These are phyloP conservation scores for Plasmodium relictum DNA, from an alignment of 169 alveolate species.

Conservation along the genomic window DNA sequence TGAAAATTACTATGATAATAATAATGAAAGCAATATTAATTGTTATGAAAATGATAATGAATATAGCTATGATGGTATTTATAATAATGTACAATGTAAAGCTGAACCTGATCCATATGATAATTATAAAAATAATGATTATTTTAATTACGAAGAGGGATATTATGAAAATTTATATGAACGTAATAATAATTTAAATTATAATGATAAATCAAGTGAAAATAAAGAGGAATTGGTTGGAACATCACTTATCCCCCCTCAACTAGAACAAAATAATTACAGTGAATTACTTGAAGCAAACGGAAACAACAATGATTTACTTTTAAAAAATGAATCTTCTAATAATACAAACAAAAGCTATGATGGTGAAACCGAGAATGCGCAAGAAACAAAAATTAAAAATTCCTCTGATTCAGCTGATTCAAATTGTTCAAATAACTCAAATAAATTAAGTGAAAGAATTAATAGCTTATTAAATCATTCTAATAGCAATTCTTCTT, in stretches of 20 bases:
- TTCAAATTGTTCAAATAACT: constrained; percentile 28
- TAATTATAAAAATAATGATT: not conserved
- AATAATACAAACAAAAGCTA: not conserved
- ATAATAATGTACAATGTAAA: not conserved
- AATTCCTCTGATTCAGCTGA: not conserved
- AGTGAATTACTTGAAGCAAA: not conserved
- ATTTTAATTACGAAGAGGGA: not conserved
- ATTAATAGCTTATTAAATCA: constrained; percentile 60
- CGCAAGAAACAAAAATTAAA: not conserved
- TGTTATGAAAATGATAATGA: constrained; percentile 21
- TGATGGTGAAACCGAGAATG: not conserved
- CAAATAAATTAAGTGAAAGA: constrained; percentile 57
- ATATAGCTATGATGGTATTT: not conserved
- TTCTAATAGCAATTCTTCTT: constrained; percentile 27
- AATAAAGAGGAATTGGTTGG: not conserved
- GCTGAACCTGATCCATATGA: not conserved
- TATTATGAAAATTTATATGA: not conserved
- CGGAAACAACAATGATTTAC: not conserved
- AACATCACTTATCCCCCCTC: not conserved
- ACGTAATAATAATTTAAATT: not conserved
- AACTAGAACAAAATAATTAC: not conserved
- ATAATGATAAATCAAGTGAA: not conserved
- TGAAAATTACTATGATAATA: constrained; percentile 36
- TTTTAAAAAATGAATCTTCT: not conserved
- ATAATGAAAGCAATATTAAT: not conserved